phyloP scores from a whole-genome alignment of 225 moss, liverwort and hornwort genomes.

The Pleurozium schreberi region DNA sequence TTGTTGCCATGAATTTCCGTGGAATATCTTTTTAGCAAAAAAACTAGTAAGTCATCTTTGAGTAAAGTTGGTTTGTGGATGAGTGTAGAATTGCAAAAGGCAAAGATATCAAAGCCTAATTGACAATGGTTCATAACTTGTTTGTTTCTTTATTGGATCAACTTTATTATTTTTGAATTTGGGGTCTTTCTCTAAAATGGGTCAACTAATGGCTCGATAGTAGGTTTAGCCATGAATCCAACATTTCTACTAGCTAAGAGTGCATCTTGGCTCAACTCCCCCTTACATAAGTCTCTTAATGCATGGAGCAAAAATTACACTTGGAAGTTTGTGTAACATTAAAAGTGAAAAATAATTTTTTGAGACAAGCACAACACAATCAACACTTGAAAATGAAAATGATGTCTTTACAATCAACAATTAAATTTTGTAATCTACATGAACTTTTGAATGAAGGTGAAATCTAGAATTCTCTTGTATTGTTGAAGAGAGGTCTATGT shows the following conservation, averaged over 20 bases:
- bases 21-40: not conserved
- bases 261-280: not conserved
- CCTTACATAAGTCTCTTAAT: not conserved
- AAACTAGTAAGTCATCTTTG: not conserved
- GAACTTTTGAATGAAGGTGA: not conserved
- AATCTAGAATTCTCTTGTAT: not conserved
- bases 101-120: not conserved
- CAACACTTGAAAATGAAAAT: not conserved
- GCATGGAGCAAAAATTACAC: not conserved
- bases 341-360: not conserved
- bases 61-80: not conserved
- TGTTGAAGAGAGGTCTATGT: not conserved
- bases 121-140: not conserved
- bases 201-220: not conserved
- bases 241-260: not conserved
- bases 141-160: not conserved
- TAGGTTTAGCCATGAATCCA: not conserved
- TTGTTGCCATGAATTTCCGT: not conserved
- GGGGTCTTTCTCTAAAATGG: not conserved
- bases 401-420: not conserved
- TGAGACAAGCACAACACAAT: not conserved
- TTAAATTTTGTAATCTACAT: not conserved
- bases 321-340: not conserved
- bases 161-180: not conserved
- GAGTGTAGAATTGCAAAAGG: not conserved